These are phyloP conservation scores for Talaromyces piceae DNA, from an alignment of 2,329 filamentous ascomycete species.

Conservation along the genomic window DNA sequence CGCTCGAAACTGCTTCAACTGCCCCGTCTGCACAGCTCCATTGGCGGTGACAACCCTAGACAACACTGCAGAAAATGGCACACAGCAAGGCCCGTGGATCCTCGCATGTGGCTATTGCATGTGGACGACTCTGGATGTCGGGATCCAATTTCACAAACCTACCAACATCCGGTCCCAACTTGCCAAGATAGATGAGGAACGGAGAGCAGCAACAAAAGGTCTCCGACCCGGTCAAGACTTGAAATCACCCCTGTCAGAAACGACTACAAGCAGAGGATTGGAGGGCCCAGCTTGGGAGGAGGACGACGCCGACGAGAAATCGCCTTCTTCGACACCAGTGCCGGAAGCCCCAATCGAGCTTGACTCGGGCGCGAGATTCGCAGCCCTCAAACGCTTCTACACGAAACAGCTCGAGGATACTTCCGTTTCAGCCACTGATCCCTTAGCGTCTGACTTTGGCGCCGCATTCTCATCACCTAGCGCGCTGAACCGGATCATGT, in stretches of 20 bases:
- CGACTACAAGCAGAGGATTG: conserved; percentile 23
- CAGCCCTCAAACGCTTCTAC: conserved; percentile 72
- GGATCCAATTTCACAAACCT: conserved; percentile 80
- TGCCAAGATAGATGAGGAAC: conserved; percentile 54
- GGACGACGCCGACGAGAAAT: conserved; percentile 21
- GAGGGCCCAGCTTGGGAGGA: conserved; percentile 15
- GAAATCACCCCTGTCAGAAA: conserved; percentile 28
- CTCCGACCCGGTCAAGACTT: conserved; percentile 29
- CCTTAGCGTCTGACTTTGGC: conserved; percentile 43
- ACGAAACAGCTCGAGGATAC: conserved; percentile 65
- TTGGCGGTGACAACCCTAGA: conserved; percentile 68
- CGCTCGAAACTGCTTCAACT: conserved; percentile 91
- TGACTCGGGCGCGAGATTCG: conserved; percentile 63
- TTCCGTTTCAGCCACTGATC: conserved; percentile 45
- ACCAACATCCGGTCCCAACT: conserved; percentile 80
- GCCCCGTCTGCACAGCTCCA: conserved; percentile 77
- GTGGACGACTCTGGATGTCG: conserved; percentile 86
- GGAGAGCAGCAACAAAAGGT: conserved; percentile 25
- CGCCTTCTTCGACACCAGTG: conserved; percentile 9
- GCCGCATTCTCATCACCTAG: conserved; percentile 63
- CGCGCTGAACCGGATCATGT: conserved; percentile 83
- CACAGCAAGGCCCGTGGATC: conserved; percentile 58
- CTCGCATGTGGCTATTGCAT: conserved; percentile 84
- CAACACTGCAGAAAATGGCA: conserved; percentile 36
- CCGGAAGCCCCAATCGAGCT: conserved; percentile 31